These are phyloP conservation scores for Dalbergia cochinchinensis DNA, from an alignment of 306 rosid genomes.

Conservation along the genomic window DNA sequence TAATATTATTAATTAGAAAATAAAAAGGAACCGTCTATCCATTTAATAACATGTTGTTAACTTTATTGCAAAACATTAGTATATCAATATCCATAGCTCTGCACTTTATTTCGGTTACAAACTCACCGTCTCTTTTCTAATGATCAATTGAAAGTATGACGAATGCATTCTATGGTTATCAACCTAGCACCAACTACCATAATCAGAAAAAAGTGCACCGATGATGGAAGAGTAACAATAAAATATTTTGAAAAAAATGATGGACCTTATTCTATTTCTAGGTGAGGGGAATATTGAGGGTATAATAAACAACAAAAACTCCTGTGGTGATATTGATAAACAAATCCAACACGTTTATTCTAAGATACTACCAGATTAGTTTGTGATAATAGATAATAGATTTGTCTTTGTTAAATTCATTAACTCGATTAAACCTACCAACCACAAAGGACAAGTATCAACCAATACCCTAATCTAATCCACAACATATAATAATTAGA, in stretches of 20 bases:
- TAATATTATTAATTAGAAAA: no score
- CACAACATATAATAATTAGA: neutral
- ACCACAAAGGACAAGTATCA: conserved; percentile 25
- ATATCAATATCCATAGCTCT: neutral
- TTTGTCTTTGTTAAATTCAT: conserved; percentile 3
- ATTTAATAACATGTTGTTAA: no score
- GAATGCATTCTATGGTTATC: neutral
- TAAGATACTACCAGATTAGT: neutral
- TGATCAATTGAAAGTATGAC: neutral
- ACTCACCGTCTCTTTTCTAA: neutral
- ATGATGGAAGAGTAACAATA: neutral
- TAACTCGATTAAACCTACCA: conserved; percentile 33
- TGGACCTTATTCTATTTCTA: neutral
- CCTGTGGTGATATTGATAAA: neutral
- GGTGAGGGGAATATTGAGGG: neutral
- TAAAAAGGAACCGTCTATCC: no score
- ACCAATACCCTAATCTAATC: neutral
- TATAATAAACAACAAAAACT: conserved; percentile 14
- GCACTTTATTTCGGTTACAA: neutral
- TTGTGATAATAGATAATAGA: neutral
- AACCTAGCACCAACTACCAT: neutral
- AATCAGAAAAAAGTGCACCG: neutral
- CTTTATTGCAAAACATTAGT: no score
- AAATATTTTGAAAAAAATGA: neutral
- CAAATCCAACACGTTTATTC: conserved; percentile 16